Conservation (phyloP, 225 moss, liverwort and hornwort species). For the Lunularia cruciata region DNA sequence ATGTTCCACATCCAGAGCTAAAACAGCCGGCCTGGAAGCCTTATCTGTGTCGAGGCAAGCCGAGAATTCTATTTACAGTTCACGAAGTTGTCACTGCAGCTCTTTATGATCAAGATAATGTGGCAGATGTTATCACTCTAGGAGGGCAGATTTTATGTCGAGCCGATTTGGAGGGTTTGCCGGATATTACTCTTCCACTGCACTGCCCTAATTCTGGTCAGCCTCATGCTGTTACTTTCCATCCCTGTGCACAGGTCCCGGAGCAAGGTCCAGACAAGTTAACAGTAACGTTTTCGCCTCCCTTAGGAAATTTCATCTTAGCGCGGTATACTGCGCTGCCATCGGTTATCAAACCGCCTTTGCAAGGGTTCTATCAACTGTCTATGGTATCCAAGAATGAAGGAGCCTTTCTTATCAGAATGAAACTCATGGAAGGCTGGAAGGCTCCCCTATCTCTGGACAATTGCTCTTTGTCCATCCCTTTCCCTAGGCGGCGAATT, state of each 20-base stretch:
- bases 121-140: conserved; percentile 73
- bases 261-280: conserved; percentile 70
- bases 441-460: conserved; percentile 74
- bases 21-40: conserved; percentile 97
- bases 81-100: conserved; percentile 92
- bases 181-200: conserved; percentile 85
- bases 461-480: conserved; percentile 81
- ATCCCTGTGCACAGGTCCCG: conserved; percentile 84
- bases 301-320: conserved; percentile 83
- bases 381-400: conserved; percentile 92
- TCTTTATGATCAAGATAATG: conserved; percentile 86
- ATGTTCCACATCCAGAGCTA: conserved; percentile 79
- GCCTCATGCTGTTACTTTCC: conserved; percentile 70
- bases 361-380: conserved; percentile 96
- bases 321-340: conserved; percentile 75
- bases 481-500: conserved; percentile 80
- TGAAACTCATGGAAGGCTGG: conserved; percentile 90
- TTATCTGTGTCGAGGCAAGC: conserved; percentile 87
- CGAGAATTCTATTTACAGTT: conserved; percentile 79
- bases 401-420: conserved; percentile 85
- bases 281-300: conserved; percentile 79
- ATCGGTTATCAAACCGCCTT: conserved; percentile 61
- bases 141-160: conserved; percentile 85
- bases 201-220: conserved; percentile 54
- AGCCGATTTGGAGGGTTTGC: conserved; percentile 91